These are phyloP conservation scores for Tuber indicum DNA, from an alignment of 495 filamentous ascomycete species.

Conservation along the genomic window DNA sequence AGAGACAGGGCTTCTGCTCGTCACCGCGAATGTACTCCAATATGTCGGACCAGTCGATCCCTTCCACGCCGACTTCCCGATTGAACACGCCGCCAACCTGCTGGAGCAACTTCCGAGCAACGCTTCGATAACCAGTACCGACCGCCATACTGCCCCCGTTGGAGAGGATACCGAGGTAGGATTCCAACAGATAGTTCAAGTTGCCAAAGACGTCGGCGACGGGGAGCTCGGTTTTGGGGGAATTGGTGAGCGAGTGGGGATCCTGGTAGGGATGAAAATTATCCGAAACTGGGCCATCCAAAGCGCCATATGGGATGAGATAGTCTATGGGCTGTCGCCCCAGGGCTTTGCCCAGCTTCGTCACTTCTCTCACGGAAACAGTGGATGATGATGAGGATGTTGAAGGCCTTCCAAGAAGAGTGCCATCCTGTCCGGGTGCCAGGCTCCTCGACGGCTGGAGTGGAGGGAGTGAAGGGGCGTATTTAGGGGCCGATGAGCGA, in stretches of 20 bases:
- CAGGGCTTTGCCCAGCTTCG: constrained; percentile 34
- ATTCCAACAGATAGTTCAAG: constrained; percentile 71
- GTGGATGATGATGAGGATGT: constrained; percentile 21
- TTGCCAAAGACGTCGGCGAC: constrained; percentile 35
- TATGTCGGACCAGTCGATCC: constrained; percentile 95
- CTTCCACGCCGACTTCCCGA: constrained; percentile 75
- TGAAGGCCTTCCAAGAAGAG: constrained; percentile 16
- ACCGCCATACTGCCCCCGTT: constrained; percentile 88
- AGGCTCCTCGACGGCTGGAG: constrained; percentile 19
- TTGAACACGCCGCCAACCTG: constrained; percentile 89
- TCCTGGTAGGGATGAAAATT: constrained; percentile 40
- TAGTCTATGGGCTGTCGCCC: constrained; percentile 40
- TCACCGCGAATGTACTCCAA: constrained; percentile 86
- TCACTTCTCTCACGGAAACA: constrained; percentile 36
- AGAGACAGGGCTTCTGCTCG: constrained; percentile 61
- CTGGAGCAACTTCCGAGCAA: constrained; percentile 88
- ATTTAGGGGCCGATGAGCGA: constrained; percentile 21
- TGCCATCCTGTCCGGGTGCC: constrained; percentile 11
- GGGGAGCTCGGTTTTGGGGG: constrained; percentile 27
- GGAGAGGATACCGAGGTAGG: constrained; percentile 71
- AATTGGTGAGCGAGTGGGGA: constrained; percentile 26
- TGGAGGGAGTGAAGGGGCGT: constrained; percentile 14
- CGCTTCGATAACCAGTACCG: constrained; percentile 87
- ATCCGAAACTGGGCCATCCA: constrained; percentile 31
- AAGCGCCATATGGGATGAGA: constrained; percentile 40